Base-by-base conservation (phyloP, 2,329 filamentous ascomycete species). In the Diplocarpon mali region DNA sequence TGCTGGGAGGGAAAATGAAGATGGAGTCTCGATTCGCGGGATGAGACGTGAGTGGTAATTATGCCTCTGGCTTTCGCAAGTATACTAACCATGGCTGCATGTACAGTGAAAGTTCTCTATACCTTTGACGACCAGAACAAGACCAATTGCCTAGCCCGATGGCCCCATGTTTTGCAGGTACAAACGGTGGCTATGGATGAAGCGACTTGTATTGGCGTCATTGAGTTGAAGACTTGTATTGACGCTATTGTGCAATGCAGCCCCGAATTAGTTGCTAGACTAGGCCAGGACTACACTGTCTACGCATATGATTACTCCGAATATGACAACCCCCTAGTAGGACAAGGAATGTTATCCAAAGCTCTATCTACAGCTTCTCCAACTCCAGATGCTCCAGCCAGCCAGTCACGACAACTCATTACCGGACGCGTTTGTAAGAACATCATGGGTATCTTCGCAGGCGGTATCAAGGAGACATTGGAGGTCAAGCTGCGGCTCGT, bases 241-340 rank as follows among this genome's bases (percentile, higher is more conserved):
- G 80, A 90, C 62, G 85, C 89, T 45, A 82, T 98, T 48, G 68
- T 71, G 17, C 69, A 77, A 45, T 76, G 73, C 67, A 96, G 92
- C 61, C 92, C 92, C 31, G 92, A 98, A 66, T 74, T 98, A 37
- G 69, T 88, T 38, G 76, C 78, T 60, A 70, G 83, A 69, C 62
- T 82, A 48, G 72, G 83, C 66, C 67, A 67, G 76, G 64, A 98
- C 67, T 98, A 92, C 66, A 92, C 88, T n/a, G 80, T 98, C 45
- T 98, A 98, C 65, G 88, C 90, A 27, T 86, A 87, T 68, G 92
- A 98, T 64, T 96, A 90, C 64, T 95, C 92, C 11, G 92, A 98
- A 66, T 85, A 85, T 52, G 89, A 95, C 60, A 86, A 82, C 14
- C 92, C 93, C 42, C 73, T 96, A 45, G 90, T 95, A 17, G 92